Evolutionary conservation across 2,329 filamentous ascomycete species (phyloP).

Genomic region (Pseudogymnoascus destructans): DNA sequence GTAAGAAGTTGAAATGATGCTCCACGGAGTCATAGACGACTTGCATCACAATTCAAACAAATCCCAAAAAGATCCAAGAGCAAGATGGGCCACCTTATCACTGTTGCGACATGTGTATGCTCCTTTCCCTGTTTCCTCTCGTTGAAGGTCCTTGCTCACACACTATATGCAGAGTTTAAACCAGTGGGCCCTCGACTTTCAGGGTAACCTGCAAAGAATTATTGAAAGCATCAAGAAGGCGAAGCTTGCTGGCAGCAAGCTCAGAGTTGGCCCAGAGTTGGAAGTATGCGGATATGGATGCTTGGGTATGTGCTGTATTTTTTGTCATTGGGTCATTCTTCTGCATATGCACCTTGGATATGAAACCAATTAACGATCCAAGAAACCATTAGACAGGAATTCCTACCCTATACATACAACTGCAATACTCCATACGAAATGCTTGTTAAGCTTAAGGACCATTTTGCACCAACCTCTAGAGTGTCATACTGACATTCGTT

Average conservation of each 20-base stretch:
- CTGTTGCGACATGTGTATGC: neutral
- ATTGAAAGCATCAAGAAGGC: slow-evolving; percentile 42
- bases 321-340: neutral
- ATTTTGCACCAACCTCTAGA: no score
- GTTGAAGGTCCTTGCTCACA: neutral
- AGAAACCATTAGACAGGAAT: no score
- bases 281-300: slow-evolving; percentile 19
- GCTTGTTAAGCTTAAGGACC: no score
- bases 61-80: neutral
- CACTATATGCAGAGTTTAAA: slow-evolving; percentile 19
- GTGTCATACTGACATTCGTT: no score
- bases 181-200: slow-evolving; percentile 42
- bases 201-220: slow-evolving; percentile 46
- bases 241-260: slow-evolving; percentile 39
- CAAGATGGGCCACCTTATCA: neutral
- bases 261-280: slow-evolving; percentile 40
- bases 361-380: neutral
- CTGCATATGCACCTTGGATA: neutral
- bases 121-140: neutral
- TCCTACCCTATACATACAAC: no score
- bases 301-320: neutral
- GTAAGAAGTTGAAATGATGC: neutral
- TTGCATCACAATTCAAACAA: neutral
- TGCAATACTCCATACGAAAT: no score
- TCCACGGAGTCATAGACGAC: neutral